Evolutionary conservation across 2,329 filamentous ascomycete species (phyloP), one percentile per base, ranked within the genome.

Genomic region (Pseudocercospora fuligena): DNA sequence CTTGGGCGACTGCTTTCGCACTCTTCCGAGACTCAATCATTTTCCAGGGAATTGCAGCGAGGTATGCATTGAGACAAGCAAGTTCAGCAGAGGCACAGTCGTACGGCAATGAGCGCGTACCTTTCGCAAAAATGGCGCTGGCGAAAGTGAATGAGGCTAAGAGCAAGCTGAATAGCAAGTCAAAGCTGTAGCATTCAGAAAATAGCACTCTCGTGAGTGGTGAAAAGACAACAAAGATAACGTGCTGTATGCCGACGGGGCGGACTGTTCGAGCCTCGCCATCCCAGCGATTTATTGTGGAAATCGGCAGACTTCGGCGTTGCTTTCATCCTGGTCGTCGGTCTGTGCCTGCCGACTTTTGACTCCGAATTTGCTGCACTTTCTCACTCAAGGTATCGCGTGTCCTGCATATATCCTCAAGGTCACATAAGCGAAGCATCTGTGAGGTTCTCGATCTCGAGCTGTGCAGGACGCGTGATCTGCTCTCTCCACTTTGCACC

Each of bases 41-140:
- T 75, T 88, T 84, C 89, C 94, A 98, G 82, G 95, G 95, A 4
- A 97, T 98, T 77, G 94, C 93, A 54, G 94, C 95, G 53, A 84
- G 95, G 69, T 91, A 91, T 77, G 94, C 95, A 25, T 82, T 87
- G 57, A 84, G 94, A 57, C 94, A 98, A 84, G 94, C 95, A 27
- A 97, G 93, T 80, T 97, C 92, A 78, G 91, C 88, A 63, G 87
- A 91, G 77, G 95, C 95, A 5, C 86, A 85, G 73, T 84, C 88
- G 59, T 92, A 96, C 79, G 93, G 86, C 1, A 82, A 82, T 59
- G 87, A 88, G 78, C 88, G 91, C 79, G 85, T 82, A 40, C 89
- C 91, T 21, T 88, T 94, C 82, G 93, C 91, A 0, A 85, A 92
- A 79, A 85, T 91, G 73, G 92, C 93, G 8, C 97, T 93, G 92